Evolutionary conservation across 2,329 filamentous ascomycete species (phyloP), one percentile per base, ranked within the genome.

Genomic region (Sporothrix humicola): DNA sequence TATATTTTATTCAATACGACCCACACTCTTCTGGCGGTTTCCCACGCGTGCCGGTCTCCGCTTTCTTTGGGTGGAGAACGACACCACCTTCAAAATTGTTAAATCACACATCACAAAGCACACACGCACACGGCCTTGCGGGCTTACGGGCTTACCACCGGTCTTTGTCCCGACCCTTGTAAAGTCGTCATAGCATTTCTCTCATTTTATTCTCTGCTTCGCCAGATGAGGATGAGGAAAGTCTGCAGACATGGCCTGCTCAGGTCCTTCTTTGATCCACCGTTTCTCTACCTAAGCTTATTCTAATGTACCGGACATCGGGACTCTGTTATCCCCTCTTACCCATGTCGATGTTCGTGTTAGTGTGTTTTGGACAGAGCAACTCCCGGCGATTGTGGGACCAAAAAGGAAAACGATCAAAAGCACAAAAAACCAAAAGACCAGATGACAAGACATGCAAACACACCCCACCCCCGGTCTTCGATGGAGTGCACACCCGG

Each of bases 1-100:
- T 37, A 7, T 37, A 7, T 54, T 7, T n/a, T 54, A 17, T 8
- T 15, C 50, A 54, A 44, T 63, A 44, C 37, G 58, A 63, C 58
- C 58, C 58, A 63, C 37, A 63, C 58, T 26, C 56, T 59, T 20
- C 37, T 63, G 58, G 58, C 58, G 37, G 15, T 20, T 65, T 46
- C 61, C 61, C 61, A 48, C 15, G 42, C 42, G 61, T 66, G 61
- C 61, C 42, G 61, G 61, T 66, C 61, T 66, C 61, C 61, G 61
- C 61, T 66, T 66, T 26, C 10, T 66, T 20, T 42, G 20, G n/a
- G 10, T 23, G 23, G 8, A 52, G 15, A 17, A 15, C 15, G 15
- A 52, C 31, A 48, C 9, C n/a, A 48, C 15, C 12, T 8, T 13
- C 17, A 46, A n/a, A 9, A 9, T 9, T 8, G 7, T 26, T 26